Evolutionary conservation across 129 eudicot genomes (phyloP).

Genomic region (Lactuca saligna): DNA sequence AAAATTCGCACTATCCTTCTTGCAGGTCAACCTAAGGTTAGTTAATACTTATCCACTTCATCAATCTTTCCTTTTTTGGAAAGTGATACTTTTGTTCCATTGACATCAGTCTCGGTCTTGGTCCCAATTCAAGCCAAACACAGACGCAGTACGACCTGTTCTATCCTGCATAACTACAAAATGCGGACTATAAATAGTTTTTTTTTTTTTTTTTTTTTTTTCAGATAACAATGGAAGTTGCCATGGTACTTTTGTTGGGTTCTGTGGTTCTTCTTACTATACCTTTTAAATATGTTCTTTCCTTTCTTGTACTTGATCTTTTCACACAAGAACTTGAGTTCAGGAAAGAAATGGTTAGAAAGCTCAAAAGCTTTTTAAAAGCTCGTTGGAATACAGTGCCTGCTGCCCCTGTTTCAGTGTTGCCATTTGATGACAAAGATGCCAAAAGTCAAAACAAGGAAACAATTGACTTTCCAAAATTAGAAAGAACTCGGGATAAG

Average conservation of each 20-base stretch:
- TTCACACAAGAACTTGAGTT: constrained; percentile 86
- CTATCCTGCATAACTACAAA: too few relatives aligned
- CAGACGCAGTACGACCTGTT: too few relatives aligned
- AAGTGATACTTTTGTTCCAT: background rate
- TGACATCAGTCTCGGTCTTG: too few relatives aligned
- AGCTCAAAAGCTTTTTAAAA: constrained; percentile 55
- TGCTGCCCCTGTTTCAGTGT: constrained; percentile 75
- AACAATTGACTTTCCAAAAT: constrained; percentile 23
- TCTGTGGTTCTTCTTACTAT: constrained; percentile 59
- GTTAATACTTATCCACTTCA: background rate
- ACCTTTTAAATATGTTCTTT: constrained; percentile 80
- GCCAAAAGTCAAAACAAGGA: constrained; percentile 35
- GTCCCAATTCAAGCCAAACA: too few relatives aligned
- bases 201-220: background rate
- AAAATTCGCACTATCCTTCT: constrained; percentile 79
- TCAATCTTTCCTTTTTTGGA: background rate
- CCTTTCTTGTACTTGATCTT: constrained; percentile 56
- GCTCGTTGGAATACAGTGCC: constrained; percentile 95
- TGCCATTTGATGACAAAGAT: constrained; percentile 48
- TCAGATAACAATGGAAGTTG: constrained; percentile 88
- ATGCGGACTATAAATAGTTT: background rate
- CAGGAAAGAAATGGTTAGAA: constrained; percentile 63
- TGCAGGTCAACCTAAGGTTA: constrained; percentile 96
- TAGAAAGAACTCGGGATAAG: constrained; percentile 35
- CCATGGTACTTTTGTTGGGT: constrained; percentile 67